These are phyloP conservation scores for Fusarium sp. DNA, from an alignment of 2,329 filamentous ascomycete species.

Conservation along the genomic window DNA sequence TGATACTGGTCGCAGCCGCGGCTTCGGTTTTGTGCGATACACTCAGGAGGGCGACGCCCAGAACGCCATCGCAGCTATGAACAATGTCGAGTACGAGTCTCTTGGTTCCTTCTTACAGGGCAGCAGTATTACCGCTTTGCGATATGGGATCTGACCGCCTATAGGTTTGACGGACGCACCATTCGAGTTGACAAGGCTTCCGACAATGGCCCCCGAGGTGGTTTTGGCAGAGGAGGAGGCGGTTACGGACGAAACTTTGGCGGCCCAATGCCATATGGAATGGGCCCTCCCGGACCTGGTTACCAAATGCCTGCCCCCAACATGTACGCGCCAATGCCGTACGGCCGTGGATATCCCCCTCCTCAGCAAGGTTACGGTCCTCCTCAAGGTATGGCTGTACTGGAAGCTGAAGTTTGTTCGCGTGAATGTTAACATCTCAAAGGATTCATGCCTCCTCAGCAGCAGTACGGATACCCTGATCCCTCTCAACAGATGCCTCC, in stretches of 20 bases:
- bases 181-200: constrained; percentile 98
- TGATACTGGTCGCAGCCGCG: constrained; percentile 94
- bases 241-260: constrained; percentile 58
- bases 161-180: constrained; percentile 41
- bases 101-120: constrained; percentile 40
- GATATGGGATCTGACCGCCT: constrained; percentile 25
- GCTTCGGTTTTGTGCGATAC: constrained; percentile 97
- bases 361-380: constrained; percentile 53
- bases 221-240: constrained; percentile 55
- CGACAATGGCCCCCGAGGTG: constrained; percentile 74
- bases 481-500: constrained; percentile 57
- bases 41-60: constrained; percentile 80
- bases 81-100: constrained; percentile 83
- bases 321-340: constrained; percentile 54
- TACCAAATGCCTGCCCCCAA: constrained; percentile 52
- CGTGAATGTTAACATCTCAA: constrained; percentile 11
- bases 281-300: constrained; percentile 54
- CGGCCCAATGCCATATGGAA: constrained; percentile 54
- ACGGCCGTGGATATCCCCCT: constrained; percentile 55
- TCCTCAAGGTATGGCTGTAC: constrained; percentile 56
- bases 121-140: constrained; percentile 11
- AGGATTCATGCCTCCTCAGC: constrained; percentile 55
- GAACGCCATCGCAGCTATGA: constrained; percentile 81
- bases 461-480: constrained; percentile 62
- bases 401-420: neutral